A percentile compares a stretch with the other conserved stretches of the same genome.
These are phyloP conservation scores for Beverwykella pulmonaria DNA, from an alignment of 495 filamentous ascomycete species.

Conservation along the genomic window DNA sequence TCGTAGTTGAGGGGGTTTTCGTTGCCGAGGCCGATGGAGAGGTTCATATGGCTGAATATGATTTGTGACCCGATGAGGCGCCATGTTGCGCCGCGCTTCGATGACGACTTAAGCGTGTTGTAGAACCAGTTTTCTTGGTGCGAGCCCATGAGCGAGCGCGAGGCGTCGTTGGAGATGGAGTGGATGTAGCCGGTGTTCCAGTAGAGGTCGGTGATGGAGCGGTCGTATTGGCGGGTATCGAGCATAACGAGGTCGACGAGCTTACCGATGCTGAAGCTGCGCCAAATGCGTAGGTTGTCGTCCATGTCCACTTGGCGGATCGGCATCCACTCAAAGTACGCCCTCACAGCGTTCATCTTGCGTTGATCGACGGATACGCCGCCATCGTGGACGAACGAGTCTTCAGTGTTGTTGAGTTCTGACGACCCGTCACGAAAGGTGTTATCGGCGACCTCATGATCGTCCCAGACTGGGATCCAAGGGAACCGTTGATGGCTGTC, in stretches of 20 bases:
- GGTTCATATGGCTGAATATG: constrained; percentile 61
- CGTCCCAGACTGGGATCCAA: constrained; percentile 69
- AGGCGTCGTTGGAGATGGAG: constrained; percentile 58
- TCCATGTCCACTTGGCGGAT: constrained; percentile 65
- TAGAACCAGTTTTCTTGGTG: constrained; percentile 73
- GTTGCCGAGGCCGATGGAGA: constrained; percentile 50
- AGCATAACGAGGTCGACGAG: constrained; percentile 70
- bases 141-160: constrained; percentile 64
- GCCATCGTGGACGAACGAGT: constrained; percentile 61
- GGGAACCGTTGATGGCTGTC: constrained; percentile 60
- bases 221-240: constrained; percentile 69
- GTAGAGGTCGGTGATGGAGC: constrained; percentile 55
- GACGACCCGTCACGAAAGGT: constrained; percentile 58
- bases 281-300: constrained; percentile 71
- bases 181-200: constrained; percentile 61
- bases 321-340: constrained; percentile 66
- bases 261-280: constrained; percentile 64
- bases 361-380: constrained; percentile 65
- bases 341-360: constrained; percentile 69
- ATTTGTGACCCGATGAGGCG: constrained; percentile 68
- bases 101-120: constrained; percentile 56
- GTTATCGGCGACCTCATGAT: constrained; percentile 71
- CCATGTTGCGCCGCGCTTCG: constrained; percentile 61
- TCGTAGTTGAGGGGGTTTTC: constrained; percentile 61
- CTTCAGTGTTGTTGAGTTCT: constrained; percentile 62